Percentiles rank a stretch among this genome's conserved stretches.
Evolutionary conservation across 1,284 basidiomycete genomes (phyloP).

Genomic region (Fistulina hepatica): DNA sequence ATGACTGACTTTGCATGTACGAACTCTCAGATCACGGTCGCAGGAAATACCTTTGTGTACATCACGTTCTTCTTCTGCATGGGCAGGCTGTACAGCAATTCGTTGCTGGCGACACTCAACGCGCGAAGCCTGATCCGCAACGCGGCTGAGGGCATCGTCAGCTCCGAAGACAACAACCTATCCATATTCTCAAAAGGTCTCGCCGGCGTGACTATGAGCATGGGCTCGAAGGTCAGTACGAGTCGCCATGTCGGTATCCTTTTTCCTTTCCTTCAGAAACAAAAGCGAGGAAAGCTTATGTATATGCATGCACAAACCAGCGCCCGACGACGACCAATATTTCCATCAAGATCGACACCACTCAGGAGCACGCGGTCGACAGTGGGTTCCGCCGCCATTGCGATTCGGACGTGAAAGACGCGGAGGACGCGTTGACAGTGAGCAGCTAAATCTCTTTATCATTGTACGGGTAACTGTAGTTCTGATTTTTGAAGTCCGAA

Average conservation of each 20-base stretch:
- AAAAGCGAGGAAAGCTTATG: not conserved
- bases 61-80: conserved; percentile 46
- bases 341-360: conserved; percentile 44
- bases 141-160: conserved; percentile 28
- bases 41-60: conserved; percentile 37
- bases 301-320: conserved; percentile 12
- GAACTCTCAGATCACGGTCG: conserved; percentile 26
- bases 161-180: conserved; percentile 1
- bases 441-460: too few relatives aligned
- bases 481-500: too few relatives aligned
- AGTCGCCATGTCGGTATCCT: not conserved
- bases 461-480: too few relatives aligned
- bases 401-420: too few relatives aligned
- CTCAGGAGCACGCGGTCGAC: conserved; percentile 25
- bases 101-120: conserved; percentile 43
- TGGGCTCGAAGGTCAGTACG: conserved; percentile 12
- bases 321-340: conserved; percentile 28
- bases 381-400: too few relatives aligned
- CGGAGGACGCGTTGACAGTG: too few relatives aligned
- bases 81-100: conserved; percentile 43
- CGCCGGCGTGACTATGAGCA: too few relatives aligned
- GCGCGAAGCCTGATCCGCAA: conserved; percentile 38
- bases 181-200: not conserved
- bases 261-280: not conserved
- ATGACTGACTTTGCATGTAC: not conserved